These are phyloP conservation scores for Colletotrichum sidae DNA, from an alignment of 2,329 filamentous ascomycete genomes.

Conservation along the genomic window DNA sequence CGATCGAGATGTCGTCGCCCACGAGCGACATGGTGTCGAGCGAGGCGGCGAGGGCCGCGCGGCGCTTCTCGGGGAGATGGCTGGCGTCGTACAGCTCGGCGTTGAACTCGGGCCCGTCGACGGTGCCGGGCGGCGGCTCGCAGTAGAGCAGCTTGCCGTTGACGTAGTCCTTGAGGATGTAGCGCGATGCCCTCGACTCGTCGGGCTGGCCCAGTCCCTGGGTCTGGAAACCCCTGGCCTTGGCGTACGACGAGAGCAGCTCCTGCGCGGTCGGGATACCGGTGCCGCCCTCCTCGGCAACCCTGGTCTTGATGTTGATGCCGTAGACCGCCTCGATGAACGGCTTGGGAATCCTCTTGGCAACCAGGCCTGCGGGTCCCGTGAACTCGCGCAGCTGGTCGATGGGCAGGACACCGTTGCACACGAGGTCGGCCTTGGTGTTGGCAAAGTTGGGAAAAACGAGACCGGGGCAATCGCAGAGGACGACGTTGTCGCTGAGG, in stretches of 20 bases:
- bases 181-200: slow-evolving; percentile 89
- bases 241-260: slow-evolving; percentile 86
- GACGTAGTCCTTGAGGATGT: slow-evolving; percentile 96
- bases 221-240: slow-evolving; percentile 89
- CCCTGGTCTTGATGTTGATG: slow-evolving; percentile 84
- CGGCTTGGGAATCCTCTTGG: slow-evolving; percentile 84
- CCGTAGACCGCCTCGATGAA: slow-evolving; percentile 96
- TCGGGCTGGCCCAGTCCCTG: slow-evolving; percentile 91
- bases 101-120: slow-evolving; percentile 85
- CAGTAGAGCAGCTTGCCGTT: slow-evolving; percentile 95
- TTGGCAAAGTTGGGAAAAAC: slow-evolving; percentile 98
- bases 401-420: slow-evolving; percentile 94
- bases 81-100: slow-evolving; percentile 85
- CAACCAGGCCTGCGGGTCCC: slow-evolving; percentile 85
- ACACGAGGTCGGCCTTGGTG: slow-evolving; percentile 95
- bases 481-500: slow-evolving; percentile 86
- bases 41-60: slow-evolving; percentile 69
- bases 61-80: slow-evolving; percentile 85
- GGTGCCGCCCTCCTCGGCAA: slow-evolving; percentile 91
- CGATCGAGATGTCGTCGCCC: slow-evolving; percentile 46
- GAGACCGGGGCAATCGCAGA: slow-evolving; percentile 98
- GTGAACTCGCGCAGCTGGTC: slow-evolving; percentile 95
- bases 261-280: slow-evolving; percentile 88
- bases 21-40: slow-evolving; percentile 59
- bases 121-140: slow-evolving; percentile 81